Conservation (phyloP, 1,139 yeast species). For the Lodderomyces orthopsilosis region DNA sequence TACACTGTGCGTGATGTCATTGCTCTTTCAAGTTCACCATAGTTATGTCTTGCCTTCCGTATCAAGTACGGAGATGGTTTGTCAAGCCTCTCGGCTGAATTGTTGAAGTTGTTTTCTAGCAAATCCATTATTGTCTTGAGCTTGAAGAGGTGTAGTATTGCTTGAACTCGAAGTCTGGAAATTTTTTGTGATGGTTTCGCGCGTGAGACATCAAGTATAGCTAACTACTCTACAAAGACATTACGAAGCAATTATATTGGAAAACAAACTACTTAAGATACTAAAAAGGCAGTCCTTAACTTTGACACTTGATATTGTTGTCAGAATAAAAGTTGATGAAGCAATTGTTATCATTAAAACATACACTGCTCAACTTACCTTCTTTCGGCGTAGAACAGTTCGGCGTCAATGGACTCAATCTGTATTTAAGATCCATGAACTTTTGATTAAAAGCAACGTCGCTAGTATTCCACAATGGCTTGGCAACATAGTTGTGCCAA, state of each 20-base stretch:
- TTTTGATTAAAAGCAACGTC: constrained; percentile 43
- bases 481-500: constrained; percentile 47
- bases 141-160: too few relatives aligned
- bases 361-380: background rate
- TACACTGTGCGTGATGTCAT: constrained; percentile 72
- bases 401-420: constrained; percentile 52
- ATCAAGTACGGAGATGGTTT: constrained; percentile 75
- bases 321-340: constrained; percentile 13
- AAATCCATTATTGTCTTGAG: constrained; percentile 35
- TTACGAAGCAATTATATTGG: background rate
- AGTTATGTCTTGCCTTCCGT: constrained; percentile 62
- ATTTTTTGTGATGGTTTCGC: background rate
- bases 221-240: background rate
- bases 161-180: too few relatives aligned
- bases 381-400: constrained; percentile 27
- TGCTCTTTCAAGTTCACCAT: constrained; percentile 61
- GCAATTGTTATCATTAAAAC: constrained; percentile 27
- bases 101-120: constrained; percentile 54
- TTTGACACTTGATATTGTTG: constrained; percentile 10
- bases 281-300: background rate
- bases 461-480: constrained; percentile 30
- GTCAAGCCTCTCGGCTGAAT: constrained; percentile 65
- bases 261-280: background rate
- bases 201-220: too few relatives aligned
- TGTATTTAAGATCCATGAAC: constrained; percentile 46